Base-by-base conservation (phyloP, 257 asterid genomes). In the Primulina huaijiensis region DNA sequence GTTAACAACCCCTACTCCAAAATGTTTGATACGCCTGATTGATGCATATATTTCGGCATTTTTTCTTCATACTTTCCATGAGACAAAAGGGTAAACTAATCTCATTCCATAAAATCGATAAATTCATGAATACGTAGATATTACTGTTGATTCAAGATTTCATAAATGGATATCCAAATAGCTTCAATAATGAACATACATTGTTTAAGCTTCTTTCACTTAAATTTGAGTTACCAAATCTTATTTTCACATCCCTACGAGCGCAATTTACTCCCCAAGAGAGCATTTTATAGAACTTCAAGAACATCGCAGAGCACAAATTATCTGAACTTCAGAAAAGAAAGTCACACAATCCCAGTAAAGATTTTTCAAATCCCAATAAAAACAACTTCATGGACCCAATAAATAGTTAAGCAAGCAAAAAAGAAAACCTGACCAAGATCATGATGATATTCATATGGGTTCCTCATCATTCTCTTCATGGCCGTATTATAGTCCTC, bases 391-490 rank as follows among this genome's bases (percentile, higher is more conserved):
- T 31, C 34, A 31, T 31, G 34, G 34, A 31, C 34, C 3, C 3
- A 31, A 31, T 5, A 31, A 31, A 31, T 3, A 31, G 34, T 27
- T 27, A 27, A 27, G 30, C 30, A 27, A 27, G 30, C 30, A 5
- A 9, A 27, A 27, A 31, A 17, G 2, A 23, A 35, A 53, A 64
- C 70, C 82, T 52, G 40, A 90, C 98, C 97, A 33, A 92, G 91
- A 80, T 90, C 98, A 67, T 90, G 98, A 74, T 92, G 96, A 75
- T 92, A 92, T 64, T 88, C 97, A 61, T 81, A 92, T 7, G 98
- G 98, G 76, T 92, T 92, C 79, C 96, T 90, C 98, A 90, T 92
- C 89, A 92, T 85, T 37, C 77, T 82, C 86, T 83, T 90, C 98
- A 92, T 92, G 38, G 92, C 90, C 19, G 58, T 68, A 80, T 92